Conservation (phyloP, 2,329 filamentous ascomycete species). For the Botrytis fragariae region DNA sequence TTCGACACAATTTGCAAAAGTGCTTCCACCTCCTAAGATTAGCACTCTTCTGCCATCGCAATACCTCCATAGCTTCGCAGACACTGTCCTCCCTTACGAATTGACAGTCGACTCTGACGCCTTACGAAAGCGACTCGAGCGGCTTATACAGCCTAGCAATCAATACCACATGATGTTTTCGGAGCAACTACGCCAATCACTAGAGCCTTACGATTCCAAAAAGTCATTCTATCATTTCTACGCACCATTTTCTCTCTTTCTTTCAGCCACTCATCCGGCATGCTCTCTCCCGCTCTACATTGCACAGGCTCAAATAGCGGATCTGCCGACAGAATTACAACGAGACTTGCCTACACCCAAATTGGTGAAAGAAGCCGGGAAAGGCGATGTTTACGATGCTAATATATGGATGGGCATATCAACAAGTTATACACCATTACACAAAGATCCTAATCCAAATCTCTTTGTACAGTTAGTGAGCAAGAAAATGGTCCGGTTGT, state of each 20-base stretch:
- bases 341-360: conserved; percentile 66
- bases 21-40: not conserved
- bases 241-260: conserved; percentile 40
- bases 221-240: conserved; percentile 47
- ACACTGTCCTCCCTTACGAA: conserved; percentile 58
- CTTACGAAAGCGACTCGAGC: not conserved
- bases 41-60: conserved; percentile 23
- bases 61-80: conserved; percentile 43
- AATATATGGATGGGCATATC: conserved; percentile 87
- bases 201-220: not conserved
- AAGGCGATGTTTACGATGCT: conserved; percentile 80
- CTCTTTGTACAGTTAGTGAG: conserved; percentile 81
- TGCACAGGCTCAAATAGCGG: conserved; percentile 71
- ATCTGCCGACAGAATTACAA: conserved; percentile 62
- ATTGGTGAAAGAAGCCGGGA: conserved; percentile 61
- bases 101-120: conserved; percentile 40
- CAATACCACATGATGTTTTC: not conserved
- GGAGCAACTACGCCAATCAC: not conserved
- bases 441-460: conserved; percentile 93
- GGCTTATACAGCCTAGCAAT: not conserved
- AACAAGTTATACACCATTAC: conserved; percentile 85
- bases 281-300: conserved; percentile 61
- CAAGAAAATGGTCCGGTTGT: conserved; percentile 68
- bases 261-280: conserved; percentile 22
- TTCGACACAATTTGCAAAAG: not conserved